Base-by-base conservation (phyloP, 164 flowering plant species). In the Sextonia rubra region DNA sequence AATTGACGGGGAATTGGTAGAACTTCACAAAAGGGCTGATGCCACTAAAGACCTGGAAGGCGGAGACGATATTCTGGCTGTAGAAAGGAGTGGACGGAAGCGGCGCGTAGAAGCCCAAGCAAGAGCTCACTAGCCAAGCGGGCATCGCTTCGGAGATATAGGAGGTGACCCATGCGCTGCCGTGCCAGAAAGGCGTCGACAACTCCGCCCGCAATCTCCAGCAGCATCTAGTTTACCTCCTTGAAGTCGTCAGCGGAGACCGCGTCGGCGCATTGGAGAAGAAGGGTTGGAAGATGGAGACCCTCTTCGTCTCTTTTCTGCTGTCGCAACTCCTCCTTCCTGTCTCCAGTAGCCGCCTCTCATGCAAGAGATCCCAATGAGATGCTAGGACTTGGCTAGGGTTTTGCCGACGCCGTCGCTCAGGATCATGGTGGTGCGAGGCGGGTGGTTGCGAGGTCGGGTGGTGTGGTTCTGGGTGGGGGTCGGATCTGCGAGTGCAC, bases 81-180 rank as follows among this genome's bases (percentile, higher is more conserved):
- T 79, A 89, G 0, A 82, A 83, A 0, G 83, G 77, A 7, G 78
- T 63, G 8, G 60, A 66, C 0, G 90, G 88, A 37, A 93, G 74
- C 3, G 96, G 75, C 3, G 95, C 83, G 75, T 86, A 87, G 9
- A 92, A 83, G 3, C 94, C 93, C 20, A 93, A 70, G 73, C 96
- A 87, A 1, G 98, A 88, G 78, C 81, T 90, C 48, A 93, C 87
- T 15, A 96, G 83, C 63, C 97, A 9, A 0, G 97, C 89, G 0
- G 96, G 89, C 92, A 96, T 93, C 24, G 98, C 99, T 70, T 93
- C 97, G 0, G 97, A 93, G 88, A 96, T 93, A 77, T 96, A 96
- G 0, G 98, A 94, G 0, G 97, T 97, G 5, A 96, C 97, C 0
- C 96, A 82, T 93, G 97, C 0, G 97, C 97, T 0, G 99, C 89